These are phyloP conservation scores for Trypanosoma grayi DNA, from an alignment of 208 protist genomes.

Conservation along the genomic window DNA sequence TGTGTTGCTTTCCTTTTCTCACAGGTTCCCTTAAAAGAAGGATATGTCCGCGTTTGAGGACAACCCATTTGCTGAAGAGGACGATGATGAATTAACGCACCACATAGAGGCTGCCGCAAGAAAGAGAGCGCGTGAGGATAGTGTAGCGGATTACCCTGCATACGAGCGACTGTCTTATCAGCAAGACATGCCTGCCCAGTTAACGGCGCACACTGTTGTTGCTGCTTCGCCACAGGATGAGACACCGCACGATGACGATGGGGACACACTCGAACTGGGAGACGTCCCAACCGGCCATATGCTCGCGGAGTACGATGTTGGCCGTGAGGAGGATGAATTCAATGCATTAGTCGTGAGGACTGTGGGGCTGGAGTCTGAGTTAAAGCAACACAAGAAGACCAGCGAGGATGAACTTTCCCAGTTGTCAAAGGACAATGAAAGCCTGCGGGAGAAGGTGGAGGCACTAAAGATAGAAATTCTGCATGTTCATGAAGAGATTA, in stretches of 20 bases:
- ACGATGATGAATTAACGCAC: conserved; percentile 29
- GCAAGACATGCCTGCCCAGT: neutral
- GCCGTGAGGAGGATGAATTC: conserved; percentile 66
- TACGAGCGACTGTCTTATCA: neutral
- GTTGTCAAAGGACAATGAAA: conserved; percentile 14
- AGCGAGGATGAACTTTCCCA: conserved; percentile 8
- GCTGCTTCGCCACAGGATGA: neutral
- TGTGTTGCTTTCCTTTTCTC: neutral
- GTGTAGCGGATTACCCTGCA: neutral
- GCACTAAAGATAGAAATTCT: conserved; percentile 7
- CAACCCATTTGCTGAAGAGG: conserved; percentile 72
- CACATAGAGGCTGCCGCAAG: neutral
- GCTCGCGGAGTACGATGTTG: conserved; percentile 58
- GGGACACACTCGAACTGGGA: neutral
- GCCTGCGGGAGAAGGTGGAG: conserved; percentile 14
- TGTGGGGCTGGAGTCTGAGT: conserved; percentile 26
- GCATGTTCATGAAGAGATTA: conserved; percentile 16
- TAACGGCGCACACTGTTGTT: neutral
- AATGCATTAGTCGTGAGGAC: conserved; percentile 61
- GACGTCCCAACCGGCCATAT: neutral
- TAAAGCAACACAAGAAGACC: conserved; percentile 12
- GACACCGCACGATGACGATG: neutral
- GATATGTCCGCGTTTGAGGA: conserved; percentile 48
- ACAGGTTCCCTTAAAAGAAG: neutral
- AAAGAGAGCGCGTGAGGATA: conserved; percentile 10